phyloP scores from a whole-genome alignment of 345 rosid genomes.

The Gossypium arboreum region DNA sequence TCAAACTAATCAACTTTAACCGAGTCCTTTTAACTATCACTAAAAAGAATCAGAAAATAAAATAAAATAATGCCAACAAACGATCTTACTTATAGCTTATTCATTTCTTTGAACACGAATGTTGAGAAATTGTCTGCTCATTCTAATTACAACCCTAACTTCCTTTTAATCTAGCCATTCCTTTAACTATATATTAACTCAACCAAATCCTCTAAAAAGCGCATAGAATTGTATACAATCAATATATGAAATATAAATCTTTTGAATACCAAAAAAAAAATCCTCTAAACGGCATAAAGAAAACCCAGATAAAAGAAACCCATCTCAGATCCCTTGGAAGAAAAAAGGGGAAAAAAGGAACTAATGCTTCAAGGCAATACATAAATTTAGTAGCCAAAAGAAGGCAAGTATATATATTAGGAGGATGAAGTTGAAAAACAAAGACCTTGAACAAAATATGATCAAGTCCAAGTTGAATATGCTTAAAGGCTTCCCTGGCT shows the following conservation, averaged over 20 bases:
- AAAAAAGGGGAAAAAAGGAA: neutral
- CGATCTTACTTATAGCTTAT: neutral
- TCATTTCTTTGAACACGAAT: neutral
- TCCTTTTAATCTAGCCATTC: neutral
- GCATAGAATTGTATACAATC: neutral
- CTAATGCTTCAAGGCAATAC: neutral
- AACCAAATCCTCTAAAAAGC: neutral
- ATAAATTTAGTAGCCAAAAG: neutral
- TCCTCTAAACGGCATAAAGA: neutral
- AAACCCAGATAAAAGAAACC: neutral
- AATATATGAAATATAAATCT: no score
- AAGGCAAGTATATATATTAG: neutral
- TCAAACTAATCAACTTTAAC: neutral
- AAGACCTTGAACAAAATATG: conserved; percentile 83
- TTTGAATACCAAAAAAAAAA: no score
- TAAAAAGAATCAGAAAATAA: neutral
- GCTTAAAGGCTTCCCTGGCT: conserved; percentile 74
- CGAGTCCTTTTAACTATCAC: neutral
- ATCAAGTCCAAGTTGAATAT: conserved; percentile 66
- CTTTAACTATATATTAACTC: neutral
- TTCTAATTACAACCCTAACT: neutral
- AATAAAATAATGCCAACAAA: neutral
- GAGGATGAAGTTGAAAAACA: neutral
- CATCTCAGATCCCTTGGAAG: neutral
- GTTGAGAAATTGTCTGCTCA: neutral